Conservation (phyloP, 768 basidiomycete genomes). For the Agaricus bisporus region DNA sequence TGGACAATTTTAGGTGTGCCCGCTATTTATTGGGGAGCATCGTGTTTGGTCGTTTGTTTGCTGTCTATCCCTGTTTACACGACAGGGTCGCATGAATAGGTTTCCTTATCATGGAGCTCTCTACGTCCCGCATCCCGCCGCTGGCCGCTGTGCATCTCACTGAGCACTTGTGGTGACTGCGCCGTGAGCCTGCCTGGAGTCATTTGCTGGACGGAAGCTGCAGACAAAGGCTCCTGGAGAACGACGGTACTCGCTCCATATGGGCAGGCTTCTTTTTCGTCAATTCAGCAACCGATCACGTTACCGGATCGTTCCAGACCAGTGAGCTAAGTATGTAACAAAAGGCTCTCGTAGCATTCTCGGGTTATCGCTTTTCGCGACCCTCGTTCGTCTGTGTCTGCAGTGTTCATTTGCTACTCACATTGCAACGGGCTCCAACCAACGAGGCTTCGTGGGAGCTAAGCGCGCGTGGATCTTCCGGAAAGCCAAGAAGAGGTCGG, state of each 20-base stretch:
- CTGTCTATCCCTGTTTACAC: slow-evolving; percentile 27
- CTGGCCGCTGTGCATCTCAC: not conserved
- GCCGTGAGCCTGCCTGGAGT: not conserved
- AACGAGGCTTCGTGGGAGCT: not conserved
- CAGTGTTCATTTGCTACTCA: not conserved
- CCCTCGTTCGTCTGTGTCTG: not conserved
- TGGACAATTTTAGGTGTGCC: slow-evolving; percentile 28
- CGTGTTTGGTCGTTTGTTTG: slow-evolving; percentile 39
- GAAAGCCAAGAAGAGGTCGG: not conserved
- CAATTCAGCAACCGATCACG: slow-evolving; percentile 28
- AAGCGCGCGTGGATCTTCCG: not conserved
- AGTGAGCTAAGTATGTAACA: not conserved
- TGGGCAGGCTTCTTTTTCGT: slow-evolving; percentile 20
- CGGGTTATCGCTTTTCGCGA: not conserved
- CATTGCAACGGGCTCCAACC: not conserved
- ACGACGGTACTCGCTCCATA: slow-evolving; percentile 4
- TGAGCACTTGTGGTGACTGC: not conserved
- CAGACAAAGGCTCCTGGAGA: not conserved
- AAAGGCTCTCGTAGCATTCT: not conserved
- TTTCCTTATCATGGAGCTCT: not conserved
- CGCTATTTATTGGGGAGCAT: slow-evolving; percentile 40
- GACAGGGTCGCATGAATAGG: slow-evolving; percentile 25
- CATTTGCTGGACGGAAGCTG: not conserved
- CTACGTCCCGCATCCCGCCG: not conserved
- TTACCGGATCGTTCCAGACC: slow-evolving; percentile 19